Evolutionary conservation across 192 early-diverging fungal species (phyloP).

Genomic region (Coemansia sp.): DNA sequence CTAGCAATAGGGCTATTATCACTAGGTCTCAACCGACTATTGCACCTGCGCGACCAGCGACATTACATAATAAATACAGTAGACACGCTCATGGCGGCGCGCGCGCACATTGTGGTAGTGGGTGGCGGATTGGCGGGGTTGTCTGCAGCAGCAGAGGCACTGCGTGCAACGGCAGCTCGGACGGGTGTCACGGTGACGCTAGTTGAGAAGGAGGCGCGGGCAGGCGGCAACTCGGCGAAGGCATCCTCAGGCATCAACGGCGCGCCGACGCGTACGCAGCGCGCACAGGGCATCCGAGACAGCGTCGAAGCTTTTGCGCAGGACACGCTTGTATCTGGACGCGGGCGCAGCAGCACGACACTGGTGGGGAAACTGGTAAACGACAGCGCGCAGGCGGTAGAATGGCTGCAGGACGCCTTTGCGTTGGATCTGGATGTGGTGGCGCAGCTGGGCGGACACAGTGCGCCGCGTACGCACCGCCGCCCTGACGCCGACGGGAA

Average conservation of each 20-base stretch:
- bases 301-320: slow-evolving; percentile 80
- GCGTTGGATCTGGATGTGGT: slow-evolving; percentile 84
- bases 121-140: slow-evolving; percentile 43
- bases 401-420: slow-evolving; percentile 92
- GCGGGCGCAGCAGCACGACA: slow-evolving; percentile 73
- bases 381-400: slow-evolving; percentile 83
- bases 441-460: slow-evolving; percentile 89
- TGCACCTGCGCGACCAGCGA: not conserved
- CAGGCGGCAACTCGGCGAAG: slow-evolving; percentile 92
- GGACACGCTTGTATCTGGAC: slow-evolving; percentile 85
- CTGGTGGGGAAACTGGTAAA: slow-evolving; percentile 84
- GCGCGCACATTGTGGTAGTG: slow-evolving; percentile 26
- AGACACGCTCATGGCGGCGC: slow-evolving; percentile 14
- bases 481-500: slow-evolving; percentile 55
- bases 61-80: not conserved
- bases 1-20: not conserved
- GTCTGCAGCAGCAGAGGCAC: slow-evolving; percentile 41
- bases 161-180: slow-evolving; percentile 20
- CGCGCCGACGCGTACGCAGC: slow-evolving; percentile 83
- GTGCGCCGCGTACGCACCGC: slow-evolving; percentile 91
- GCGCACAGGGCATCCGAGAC: slow-evolving; percentile 67
- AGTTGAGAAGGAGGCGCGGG: slow-evolving; percentile 39
- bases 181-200: slow-evolving; percentile 20
- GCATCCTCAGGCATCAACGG: slow-evolving; percentile 98
- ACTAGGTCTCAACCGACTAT: not conserved